Evolutionary conservation across 1,139 yeast species (phyloP), one percentile per base, ranked within the genome.

Genomic region (Eremothecium sinecaudum): DNA sequence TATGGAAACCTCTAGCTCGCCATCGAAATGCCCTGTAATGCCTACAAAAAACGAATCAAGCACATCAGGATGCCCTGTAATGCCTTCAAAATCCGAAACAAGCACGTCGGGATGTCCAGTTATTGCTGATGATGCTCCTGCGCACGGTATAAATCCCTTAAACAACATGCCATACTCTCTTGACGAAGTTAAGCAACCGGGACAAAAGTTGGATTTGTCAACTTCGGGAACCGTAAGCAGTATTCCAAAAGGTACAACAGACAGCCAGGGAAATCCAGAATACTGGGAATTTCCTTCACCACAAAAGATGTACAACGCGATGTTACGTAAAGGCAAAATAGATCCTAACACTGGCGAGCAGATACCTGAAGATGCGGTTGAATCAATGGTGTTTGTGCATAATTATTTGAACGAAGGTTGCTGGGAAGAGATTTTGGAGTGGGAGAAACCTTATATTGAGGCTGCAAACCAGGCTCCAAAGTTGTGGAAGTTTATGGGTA

Each of bases 251-350:
- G 97, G 97, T 17, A 54, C 60, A n/a, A 4, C 22, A 10, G 66
- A 63, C 3, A 69, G 64, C 17, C 73, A 72, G 41, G 87, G 93
- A 0, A 33, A 35, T 20, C 55, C 53, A 27, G 57, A 56, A 31
- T 74, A 78, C 31, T 90, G 99, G 99, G 98, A 90, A 58, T 90
- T 92, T 56, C 99, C 99, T 2, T 84, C 95, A 2, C 98, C 99
- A 1, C 98, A 90, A 58, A 98, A 90, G 57, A 92, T 90, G 98
- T 75, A 86, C 45, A 87, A 87, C 54, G 99, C 99, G 17, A 90
- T 90, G 97, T 64, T 86, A 28, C 73, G 90, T 45, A 90, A 90
- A 61, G 95, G 96, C 10, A 86, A 86, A 51, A 47, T 57, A 4
- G 57, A 53, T 31, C 46, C 53, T 3, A 41, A 44, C 20, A 47